A percentile compares a stretch with the other conserved stretches of the same genome.
phyloP scores from a whole-genome alignment of 768 basidiomycete genomes.

The Phlebiopsis flavidoalba region DNA sequence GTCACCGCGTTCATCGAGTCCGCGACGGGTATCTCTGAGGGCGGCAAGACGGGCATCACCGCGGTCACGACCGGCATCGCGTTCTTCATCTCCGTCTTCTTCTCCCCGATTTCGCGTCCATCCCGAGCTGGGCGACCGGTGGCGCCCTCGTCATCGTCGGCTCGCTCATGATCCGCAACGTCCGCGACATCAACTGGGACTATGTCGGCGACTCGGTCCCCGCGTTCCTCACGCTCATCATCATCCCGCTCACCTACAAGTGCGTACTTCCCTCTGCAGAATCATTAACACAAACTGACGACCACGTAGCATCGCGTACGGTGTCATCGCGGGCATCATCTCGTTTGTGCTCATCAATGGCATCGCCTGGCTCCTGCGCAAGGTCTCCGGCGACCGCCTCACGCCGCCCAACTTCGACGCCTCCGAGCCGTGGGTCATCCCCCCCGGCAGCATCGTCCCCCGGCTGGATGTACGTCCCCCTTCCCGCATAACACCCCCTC shows the following conservation, averaged over 20 bases:
- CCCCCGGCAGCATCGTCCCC: slow-evolving; percentile 68
- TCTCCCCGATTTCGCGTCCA: slow-evolving; percentile 86
- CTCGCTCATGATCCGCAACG: slow-evolving; percentile 85
- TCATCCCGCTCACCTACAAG: slow-evolving; percentile 76
- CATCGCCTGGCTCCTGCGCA: slow-evolving; percentile 52
- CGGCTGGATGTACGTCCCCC: slow-evolving; percentile 43
- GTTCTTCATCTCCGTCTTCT: slow-evolving; percentile 85
- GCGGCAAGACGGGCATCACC: slow-evolving; percentile 83
- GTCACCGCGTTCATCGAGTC: slow-evolving; percentile 83
- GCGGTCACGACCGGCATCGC: slow-evolving; percentile 66
- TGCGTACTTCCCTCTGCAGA: slow-evolving; percentile 3
- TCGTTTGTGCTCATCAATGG: slow-evolving; percentile 74
- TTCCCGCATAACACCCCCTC: background rate
- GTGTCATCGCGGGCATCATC: slow-evolving; percentile 75
- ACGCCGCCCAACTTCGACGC: slow-evolving; percentile 58
- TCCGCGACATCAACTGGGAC: slow-evolving; percentile 84
- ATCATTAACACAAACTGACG: slow-evolving; percentile 30
- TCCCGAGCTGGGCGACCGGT: slow-evolving; percentile 85
- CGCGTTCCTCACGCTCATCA: slow-evolving; percentile 76
- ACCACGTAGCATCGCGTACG: slow-evolving; percentile 60
- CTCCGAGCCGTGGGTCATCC: slow-evolving; percentile 66
- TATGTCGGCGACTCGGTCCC: slow-evolving; percentile 86
- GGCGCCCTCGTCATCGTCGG: slow-evolving; percentile 83
- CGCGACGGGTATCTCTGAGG: slow-evolving; percentile 80
- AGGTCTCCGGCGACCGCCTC: slow-evolving; percentile 52